A percentile compares a stretch with the other conserved stretches of the same genome.
These are phyloP conservation scores for Carnegiea gigantea DNA, from an alignment of 179 eudicot species.

Conservation along the genomic window DNA sequence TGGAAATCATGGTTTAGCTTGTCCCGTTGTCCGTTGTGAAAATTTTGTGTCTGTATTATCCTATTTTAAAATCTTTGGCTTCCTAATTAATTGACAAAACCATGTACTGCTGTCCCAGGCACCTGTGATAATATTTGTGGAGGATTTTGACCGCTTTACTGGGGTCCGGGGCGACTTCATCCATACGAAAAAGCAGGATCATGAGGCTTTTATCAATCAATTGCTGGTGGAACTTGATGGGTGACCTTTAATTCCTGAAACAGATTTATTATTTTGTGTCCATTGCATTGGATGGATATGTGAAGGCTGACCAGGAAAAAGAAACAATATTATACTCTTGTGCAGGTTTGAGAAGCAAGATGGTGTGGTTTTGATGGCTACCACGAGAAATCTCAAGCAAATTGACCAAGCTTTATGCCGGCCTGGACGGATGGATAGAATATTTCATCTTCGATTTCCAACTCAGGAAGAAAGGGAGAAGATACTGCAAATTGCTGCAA, in stretches of 20 bases:
- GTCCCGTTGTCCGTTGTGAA: too few relatives aligned
- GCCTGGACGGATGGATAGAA: constrained; percentile 99
- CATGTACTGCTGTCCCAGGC: constrained; percentile 54
- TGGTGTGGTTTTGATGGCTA: constrained; percentile 97
- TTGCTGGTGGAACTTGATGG: constrained; percentile 97
- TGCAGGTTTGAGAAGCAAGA: constrained; percentile 96
- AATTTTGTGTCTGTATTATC: background rate
- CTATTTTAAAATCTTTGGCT: background rate
- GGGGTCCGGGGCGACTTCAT: constrained; percentile 89
- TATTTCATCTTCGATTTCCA: constrained; percentile 78
- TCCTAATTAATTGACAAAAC: constrained; percentile 5
- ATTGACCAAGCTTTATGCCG: constrained; percentile 88
- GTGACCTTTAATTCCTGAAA: constrained; percentile 34
- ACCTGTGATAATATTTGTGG: constrained; percentile 92
- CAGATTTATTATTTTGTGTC: background rate
- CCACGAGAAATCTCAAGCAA: constrained; percentile 69
- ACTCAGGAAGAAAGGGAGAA: constrained; percentile 85
- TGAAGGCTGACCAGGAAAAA: background rate
- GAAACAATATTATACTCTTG: constrained; percentile 1
- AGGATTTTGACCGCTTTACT: constrained; percentile 89
- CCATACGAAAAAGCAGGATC: constrained; percentile 93
- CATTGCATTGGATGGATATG: background rate
- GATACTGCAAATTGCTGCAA: constrained; percentile 66
- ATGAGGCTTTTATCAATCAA: constrained; percentile 95
- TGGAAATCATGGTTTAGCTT: background rate